These are phyloP conservation scores for Aegle marmelos DNA, from an alignment of 345 rosid species.

Conservation along the genomic window DNA sequence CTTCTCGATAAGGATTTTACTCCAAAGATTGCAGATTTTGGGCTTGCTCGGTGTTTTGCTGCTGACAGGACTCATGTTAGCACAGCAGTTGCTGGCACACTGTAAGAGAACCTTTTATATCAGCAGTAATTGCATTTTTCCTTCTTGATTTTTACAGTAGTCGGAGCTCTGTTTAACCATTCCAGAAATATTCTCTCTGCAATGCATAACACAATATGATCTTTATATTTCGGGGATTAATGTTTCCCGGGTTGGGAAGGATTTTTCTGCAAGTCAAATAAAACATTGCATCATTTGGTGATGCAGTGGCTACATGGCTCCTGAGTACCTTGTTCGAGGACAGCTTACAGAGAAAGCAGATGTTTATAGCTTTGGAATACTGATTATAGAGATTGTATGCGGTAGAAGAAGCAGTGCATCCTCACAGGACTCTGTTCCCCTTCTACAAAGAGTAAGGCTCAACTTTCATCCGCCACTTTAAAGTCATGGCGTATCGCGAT, in stretches of 20 bases:
- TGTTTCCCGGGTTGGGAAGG: not conserved
- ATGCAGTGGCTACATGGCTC: conserved; percentile 63
- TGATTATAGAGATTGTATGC: conserved; percentile 42
- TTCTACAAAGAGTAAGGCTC: conserved; percentile 36
- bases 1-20: conserved; percentile 44
- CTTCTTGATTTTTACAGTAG: not conserved
- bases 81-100: conserved; percentile 58
- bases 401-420: conserved; percentile 40
- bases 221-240: not conserved
- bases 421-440: conserved; percentile 32
- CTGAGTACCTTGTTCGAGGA: conserved; percentile 49
- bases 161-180: not conserved
- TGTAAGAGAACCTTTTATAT: conserved; percentile 27
- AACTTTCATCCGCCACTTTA: not conserved
- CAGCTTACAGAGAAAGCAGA: conserved; percentile 54
- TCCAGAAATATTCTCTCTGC: not conserved
- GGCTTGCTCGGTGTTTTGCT: conserved; percentile 46
- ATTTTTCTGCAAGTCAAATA: not conserved
- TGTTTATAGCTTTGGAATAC: conserved; percentile 51
- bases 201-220: not conserved
- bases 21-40: conserved; percentile 56
- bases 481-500: not conserved
- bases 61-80: conserved; percentile 47
- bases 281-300: not conserved
- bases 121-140: not conserved